A percentile compares a stretch with the other conserved stretches of the same genome.
These are phyloP conservation scores for Fusarium sp. DNA, from an alignment of 2,329 filamentous ascomycete species.

Conservation along the genomic window DNA sequence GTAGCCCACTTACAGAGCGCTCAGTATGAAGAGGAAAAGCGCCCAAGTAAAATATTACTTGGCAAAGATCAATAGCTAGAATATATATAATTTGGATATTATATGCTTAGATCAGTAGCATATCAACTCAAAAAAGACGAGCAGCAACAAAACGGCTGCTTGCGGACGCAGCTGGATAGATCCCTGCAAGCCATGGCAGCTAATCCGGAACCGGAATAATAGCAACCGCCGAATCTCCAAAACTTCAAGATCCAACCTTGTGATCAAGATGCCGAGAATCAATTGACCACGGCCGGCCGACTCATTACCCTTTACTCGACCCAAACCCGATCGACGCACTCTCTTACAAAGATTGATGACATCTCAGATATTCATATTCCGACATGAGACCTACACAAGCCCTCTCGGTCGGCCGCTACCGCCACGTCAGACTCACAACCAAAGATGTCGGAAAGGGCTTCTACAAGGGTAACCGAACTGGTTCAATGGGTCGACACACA, in stretches of 20 bases:
- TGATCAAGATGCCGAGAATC: slow-evolving; percentile 5
- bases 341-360: background rate
- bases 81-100: background rate
- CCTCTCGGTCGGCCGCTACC: slow-evolving; percentile 72
- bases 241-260: slow-evolving; percentile 35
- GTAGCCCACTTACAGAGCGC: slow-evolving; percentile 40
- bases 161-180: slow-evolving; percentile 9
- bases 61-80: background rate
- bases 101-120: slow-evolving; percentile 2
- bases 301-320: slow-evolving; percentile 5
- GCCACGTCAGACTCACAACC: slow-evolving; percentile 84
- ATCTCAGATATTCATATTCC: background rate
- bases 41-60: background rate
- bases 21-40: slow-evolving; percentile 8
- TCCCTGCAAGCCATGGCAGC: slow-evolving; percentile 31
- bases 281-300: slow-evolving; percentile 21
- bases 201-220: slow-evolving; percentile 48
- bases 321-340: slow-evolving; percentile 7
- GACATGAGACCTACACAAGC: slow-evolving; percentile 73
- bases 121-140: background rate
- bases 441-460: slow-evolving; percentile 93
- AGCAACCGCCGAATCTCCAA: slow-evolving; percentile 30
- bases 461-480: slow-evolving; percentile 95
- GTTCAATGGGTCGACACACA: slow-evolving; percentile 85
- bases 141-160: background rate